Percentiles rank a stretch among this genome's conserved stretches.
phyloP scores from a whole-genome alignment of 2,329 filamentous ascomycete species.

The Tolypocladium tundrense region DNA sequence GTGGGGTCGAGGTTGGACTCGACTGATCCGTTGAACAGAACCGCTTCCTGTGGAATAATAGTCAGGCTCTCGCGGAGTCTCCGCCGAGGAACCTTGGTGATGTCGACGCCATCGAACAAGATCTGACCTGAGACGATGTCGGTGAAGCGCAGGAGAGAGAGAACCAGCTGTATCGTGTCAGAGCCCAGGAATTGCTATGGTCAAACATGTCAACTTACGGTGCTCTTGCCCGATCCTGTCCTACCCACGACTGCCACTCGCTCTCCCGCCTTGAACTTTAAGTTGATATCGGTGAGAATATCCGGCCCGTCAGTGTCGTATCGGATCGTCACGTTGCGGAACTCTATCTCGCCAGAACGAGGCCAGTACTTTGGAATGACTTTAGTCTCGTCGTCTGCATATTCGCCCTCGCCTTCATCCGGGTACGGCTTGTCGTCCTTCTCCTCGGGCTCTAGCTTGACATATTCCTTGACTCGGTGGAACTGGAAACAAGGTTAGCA shows the following conservation, averaged over 20 bases:
- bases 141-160: constrained; percentile 45
- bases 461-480: constrained; percentile 39
- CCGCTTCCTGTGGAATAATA: constrained; percentile 49
- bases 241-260: constrained; percentile 72
- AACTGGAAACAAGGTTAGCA: constrained; percentile 20
- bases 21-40: constrained; percentile 44
- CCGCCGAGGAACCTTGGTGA: constrained; percentile 38
- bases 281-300: constrained; percentile 38
- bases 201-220: constrained; percentile 35
- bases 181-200: background rate
- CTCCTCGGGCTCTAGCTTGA: constrained; percentile 33
- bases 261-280: constrained; percentile 53
- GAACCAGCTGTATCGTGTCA: constrained; percentile 25
- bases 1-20: constrained; percentile 55
- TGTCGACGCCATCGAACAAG: constrained; percentile 44
- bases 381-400: constrained; percentile 26
- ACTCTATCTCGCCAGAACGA: constrained; percentile 35
- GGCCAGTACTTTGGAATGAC: constrained; percentile 34
- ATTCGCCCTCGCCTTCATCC: constrained; percentile 26
- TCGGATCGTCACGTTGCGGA: constrained; percentile 39
- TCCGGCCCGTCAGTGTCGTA: constrained; percentile 35
- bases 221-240: constrained; percentile 77
- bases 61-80: constrained; percentile 43
- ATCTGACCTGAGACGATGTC: constrained; percentile 41
- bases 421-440: constrained; percentile 29